Evolutionary conservation across 1,284 basidiomycete species (phyloP).

Genomic region (Pseudozyma sp.): DNA sequence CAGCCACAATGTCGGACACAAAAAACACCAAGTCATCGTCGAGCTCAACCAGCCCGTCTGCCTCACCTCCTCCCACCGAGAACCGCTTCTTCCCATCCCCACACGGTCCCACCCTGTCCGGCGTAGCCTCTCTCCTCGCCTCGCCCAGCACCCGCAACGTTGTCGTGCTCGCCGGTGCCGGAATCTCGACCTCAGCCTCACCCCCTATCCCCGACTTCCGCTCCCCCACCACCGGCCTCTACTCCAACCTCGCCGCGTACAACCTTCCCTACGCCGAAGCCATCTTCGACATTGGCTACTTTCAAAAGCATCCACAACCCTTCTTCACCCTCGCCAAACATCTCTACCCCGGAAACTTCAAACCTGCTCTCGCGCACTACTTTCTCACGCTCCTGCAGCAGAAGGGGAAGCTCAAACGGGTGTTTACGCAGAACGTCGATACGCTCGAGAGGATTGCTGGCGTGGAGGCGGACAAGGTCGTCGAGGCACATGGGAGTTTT

Average conservation of each 20-base stretch:
- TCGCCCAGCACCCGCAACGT: slow-evolving; percentile 65
- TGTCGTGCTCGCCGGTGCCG: slow-evolving; percentile 72
- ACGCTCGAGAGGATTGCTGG: slow-evolving; percentile 89
- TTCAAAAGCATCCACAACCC: slow-evolving; percentile 68
- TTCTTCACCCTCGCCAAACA: slow-evolving; percentile 75
- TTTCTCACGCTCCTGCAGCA: slow-evolving; percentile 83
- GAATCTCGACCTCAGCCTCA: slow-evolving; percentile 72
- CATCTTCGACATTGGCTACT: slow-evolving; percentile 72
- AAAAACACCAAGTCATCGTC: slow-evolving; percentile 1
- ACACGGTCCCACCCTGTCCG: slow-evolving; percentile 40
- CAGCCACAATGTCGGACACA: slow-evolving; percentile 4
- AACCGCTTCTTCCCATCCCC: slow-evolving; percentile 37
- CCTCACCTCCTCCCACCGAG: background rate
- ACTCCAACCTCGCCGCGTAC: slow-evolving; percentile 72
- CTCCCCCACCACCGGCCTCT: slow-evolving; percentile 72
- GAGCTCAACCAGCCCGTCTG: background rate
- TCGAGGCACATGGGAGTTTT: slow-evolving; percentile 90
- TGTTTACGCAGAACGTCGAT: slow-evolving; percentile 85
- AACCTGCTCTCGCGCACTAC: slow-evolving; percentile 88
- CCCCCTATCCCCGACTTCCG: slow-evolving; percentile 69
- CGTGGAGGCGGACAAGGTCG: slow-evolving; percentile 78
- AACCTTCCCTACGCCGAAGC: slow-evolving; percentile 74
- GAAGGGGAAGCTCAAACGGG: slow-evolving; percentile 77
- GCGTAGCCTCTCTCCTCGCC: slow-evolving; percentile 39
- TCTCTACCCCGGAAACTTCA: slow-evolving; percentile 86